Evolutionary conservation across 2,329 filamentous ascomycete species (phyloP).

Genomic region (Zymoseptoria crescenta): DNA sequence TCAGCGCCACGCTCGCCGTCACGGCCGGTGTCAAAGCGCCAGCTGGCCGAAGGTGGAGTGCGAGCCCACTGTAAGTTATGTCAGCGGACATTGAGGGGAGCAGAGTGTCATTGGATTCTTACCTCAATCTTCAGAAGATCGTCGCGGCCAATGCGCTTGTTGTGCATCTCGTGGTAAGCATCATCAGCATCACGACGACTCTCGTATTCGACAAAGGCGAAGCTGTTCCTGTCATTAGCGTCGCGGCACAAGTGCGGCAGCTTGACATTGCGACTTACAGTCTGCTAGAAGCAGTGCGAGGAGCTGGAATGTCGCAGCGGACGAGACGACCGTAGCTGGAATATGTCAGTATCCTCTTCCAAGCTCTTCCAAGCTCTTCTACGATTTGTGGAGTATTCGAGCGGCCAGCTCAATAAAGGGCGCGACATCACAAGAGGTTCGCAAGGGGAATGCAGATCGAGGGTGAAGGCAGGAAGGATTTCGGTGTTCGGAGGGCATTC

Average conservation of each 20-base stretch:
- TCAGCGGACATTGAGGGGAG: constrained; percentile 13
- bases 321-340: constrained; percentile 91
- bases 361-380: not conserved
- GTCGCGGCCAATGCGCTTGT: constrained; percentile 94
- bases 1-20: constrained; percentile 55
- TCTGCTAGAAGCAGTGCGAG: constrained; percentile 84
- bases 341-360: constrained; percentile 36
- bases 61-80: constrained; percentile 73
- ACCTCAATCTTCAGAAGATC: constrained; percentile 98
- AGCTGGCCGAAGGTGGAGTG: constrained; percentile 93
- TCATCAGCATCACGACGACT: constrained; percentile 96
- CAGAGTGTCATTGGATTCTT: constrained; percentile 25
- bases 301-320: constrained; percentile 95
- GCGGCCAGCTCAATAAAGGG: constrained; percentile 1
- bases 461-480: not conserved
- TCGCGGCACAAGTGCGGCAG: constrained; percentile 6
- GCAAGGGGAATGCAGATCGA: not conserved
- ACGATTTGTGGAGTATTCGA: too few species aligned
- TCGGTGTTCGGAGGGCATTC: not conserved
- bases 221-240: constrained; percentile 49
- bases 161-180: constrained; percentile 99
- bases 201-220: constrained; percentile 98
- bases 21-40: constrained; percentile 91
- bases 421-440: not conserved
- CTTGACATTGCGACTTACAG: constrained; percentile 59